Evolutionary conservation across 257 asterid genomes (phyloP), one percentile per base, ranked within the genome.

Genomic region (Gentiana straminea): DNA sequence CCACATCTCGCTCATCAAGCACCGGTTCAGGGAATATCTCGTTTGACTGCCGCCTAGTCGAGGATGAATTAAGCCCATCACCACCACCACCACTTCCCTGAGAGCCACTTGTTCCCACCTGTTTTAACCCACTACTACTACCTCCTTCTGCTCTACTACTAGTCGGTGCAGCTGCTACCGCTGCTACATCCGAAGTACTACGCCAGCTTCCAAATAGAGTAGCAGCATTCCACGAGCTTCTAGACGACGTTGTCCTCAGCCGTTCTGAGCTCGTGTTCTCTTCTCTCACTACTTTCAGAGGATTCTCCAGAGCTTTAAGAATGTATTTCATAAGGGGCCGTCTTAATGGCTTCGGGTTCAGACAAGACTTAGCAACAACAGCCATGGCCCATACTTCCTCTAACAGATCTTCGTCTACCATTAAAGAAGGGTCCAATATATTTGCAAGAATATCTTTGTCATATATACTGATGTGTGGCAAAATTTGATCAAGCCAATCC

Each of bases 341-440:
- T n/a, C 90, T 72, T 2, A 73, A 61, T 24, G 98, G 94, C 73
- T 79, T 84, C 7, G 98, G 97, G 59, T 92, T 88, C 11, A 92
- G 94, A 71, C 98, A 92, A 1, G 98, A 92, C 49, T 89, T 70
- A 0, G 98, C 97, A 1, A 92, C 88, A 8, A 92, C 77, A 0
- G 98, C 97, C 97, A 92, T 85, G 45, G 98, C 98, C 98, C 97
- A 92, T 37, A 85, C 98, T 76, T 88, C 98, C 75, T 92, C 98
- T 1, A 92, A 74, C 15, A 92, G 84, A 64, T 92, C 98, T 63
- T 92, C 98, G 8, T 88, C 90, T 57, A 92, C 75, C 51, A 92
- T 74, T 57, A 92, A 62, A 1, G 97, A 83, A 1, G 94, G 94
- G 66, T 92, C 98, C 15, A 92, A 70, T 8, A 92, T 92, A 73